phyloP scores from a whole-genome alignment of 208 protist genomes.

The Crithidia sp. region DNA sequence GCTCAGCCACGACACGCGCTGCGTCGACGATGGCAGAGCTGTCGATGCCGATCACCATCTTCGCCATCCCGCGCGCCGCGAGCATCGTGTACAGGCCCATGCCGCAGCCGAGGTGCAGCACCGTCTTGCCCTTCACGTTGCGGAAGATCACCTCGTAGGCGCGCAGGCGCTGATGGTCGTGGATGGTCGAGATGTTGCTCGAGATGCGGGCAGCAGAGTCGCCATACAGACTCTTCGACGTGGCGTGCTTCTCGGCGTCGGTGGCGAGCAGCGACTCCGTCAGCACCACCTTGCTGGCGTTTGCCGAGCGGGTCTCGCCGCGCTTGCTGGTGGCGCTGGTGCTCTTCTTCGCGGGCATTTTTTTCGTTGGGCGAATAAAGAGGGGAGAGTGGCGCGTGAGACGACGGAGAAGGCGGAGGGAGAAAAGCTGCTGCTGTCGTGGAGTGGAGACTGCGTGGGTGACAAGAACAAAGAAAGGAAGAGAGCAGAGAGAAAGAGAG shows the following conservation, averaged over 20 bases:
- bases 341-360: slow-evolving; percentile 26
- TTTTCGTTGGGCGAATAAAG: neutral
- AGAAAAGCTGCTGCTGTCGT: neutral
- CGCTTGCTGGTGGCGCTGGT: slow-evolving; percentile 11
- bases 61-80: slow-evolving; percentile 68
- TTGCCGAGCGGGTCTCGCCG: slow-evolving; percentile 14
- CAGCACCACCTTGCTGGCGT: slow-evolving; percentile 40
- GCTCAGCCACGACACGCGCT: slow-evolving; percentile 71
- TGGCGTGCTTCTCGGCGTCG: slow-evolving; percentile 84
- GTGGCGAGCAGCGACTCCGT: slow-evolving; percentile 86
- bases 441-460: too few species aligned
- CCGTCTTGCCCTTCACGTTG: slow-evolving; percentile 80
- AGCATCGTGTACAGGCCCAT: slow-evolving; percentile 91
- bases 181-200: slow-evolving; percentile 70
- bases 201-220: slow-evolving; percentile 81
- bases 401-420: neutral
- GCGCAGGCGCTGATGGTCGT: slow-evolving; percentile 73
- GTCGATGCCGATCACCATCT: slow-evolving; percentile 85
- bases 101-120: slow-evolving; percentile 89
- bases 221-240: slow-evolving; percentile 85
- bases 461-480: neutral
- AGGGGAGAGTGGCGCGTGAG: too few species aligned
- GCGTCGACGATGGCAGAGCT: slow-evolving; percentile 82
- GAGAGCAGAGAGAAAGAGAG: neutral
- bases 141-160: slow-evolving; percentile 85